Percentiles rank a stretch among this genome's conserved stretches.
Conservation (phyloP, 257 asterid species). For the Fraxinus pennsylvanica region DNA sequence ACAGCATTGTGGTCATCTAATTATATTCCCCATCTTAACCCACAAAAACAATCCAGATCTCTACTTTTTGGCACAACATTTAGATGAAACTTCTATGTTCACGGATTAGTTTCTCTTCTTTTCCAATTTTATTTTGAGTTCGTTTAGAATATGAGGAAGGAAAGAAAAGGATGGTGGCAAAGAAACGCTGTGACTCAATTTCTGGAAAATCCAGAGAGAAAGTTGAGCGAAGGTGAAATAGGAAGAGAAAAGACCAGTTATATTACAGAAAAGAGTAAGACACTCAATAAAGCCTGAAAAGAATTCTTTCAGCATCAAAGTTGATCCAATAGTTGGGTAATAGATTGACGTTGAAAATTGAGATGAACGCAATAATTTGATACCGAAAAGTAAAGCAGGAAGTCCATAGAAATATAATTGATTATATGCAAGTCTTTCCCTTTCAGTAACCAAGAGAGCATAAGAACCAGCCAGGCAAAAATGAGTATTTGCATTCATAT, state of each 20-base stretch:
- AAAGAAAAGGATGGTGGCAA: background rate
- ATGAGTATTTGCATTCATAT: background rate
- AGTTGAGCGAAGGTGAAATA: background rate
- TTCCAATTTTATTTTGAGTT: background rate
- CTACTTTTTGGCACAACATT: background rate
- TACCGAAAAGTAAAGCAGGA: background rate
- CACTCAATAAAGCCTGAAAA: background rate
- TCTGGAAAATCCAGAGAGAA: background rate
- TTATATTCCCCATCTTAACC: background rate
- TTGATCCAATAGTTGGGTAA: background rate
- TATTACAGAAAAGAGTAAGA: background rate
- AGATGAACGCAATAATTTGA: background rate
- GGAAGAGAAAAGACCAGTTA: background rate
- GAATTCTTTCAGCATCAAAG: background rate
- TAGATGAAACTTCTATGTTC: background rate
- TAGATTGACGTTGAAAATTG: background rate
- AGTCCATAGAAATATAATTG: background rate
- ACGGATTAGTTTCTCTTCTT: background rate
- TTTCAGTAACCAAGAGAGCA: background rate
- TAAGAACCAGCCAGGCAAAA: background rate
- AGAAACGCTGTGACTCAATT: background rate
- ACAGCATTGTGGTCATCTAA: conserved; percentile 1
- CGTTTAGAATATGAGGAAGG: background rate
- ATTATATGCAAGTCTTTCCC: background rate
- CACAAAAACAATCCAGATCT: background rate